Evolutionary conservation across 257 asterid species (phyloP).

Genomic region (Anisodus tanguticus): DNA sequence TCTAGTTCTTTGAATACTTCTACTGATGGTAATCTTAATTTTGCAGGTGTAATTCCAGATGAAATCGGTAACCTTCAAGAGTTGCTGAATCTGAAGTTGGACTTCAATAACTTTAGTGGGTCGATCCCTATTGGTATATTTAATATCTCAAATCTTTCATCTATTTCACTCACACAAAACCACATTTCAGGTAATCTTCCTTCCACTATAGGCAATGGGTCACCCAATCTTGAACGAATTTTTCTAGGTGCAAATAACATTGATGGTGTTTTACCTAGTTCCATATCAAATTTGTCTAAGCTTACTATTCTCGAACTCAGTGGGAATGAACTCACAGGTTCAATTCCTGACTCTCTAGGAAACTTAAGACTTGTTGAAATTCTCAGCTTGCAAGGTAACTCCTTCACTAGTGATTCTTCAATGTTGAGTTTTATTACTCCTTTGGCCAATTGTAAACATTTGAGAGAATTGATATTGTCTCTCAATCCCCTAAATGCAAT

Average conservation of each 20-base stretch:
- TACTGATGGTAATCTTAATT: background rate
- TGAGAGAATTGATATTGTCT: slow-evolving; percentile 21
- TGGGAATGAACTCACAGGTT: slow-evolving; percentile 28
- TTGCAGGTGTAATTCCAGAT: slow-evolving; percentile 40
- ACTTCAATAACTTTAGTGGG: slow-evolving; percentile 36
- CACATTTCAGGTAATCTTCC: slow-evolving; percentile 42
- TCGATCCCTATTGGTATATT: slow-evolving; percentile 36
- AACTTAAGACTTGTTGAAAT: slow-evolving; percentile 21
- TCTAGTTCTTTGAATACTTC: background rate
- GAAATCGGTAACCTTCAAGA: slow-evolving; percentile 41
- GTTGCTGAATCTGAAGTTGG: slow-evolving; percentile 33
- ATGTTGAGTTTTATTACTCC: slow-evolving; percentile 39
- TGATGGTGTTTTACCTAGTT: slow-evolving; percentile 32
- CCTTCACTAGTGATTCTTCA: background rate
- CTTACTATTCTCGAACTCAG: slow-evolving; percentile 14
- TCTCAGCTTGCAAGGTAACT: slow-evolving; percentile 29
- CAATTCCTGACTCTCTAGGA: slow-evolving; percentile 37
- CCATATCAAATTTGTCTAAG: slow-evolving; percentile 39
- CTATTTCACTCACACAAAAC: slow-evolving; percentile 38
- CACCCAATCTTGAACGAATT: slow-evolving; percentile 35
- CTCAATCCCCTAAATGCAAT: slow-evolving; percentile 27
- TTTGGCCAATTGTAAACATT: slow-evolving; percentile 41
- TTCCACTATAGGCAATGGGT: slow-evolving; percentile 23
- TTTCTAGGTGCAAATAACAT: slow-evolving; percentile 29
- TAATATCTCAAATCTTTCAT: slow-evolving; percentile 36